Evolutionary conservation across 2,329 filamentous ascomycete genomes (phyloP).

Genomic region (Arthrobotrys megalospora): DNA sequence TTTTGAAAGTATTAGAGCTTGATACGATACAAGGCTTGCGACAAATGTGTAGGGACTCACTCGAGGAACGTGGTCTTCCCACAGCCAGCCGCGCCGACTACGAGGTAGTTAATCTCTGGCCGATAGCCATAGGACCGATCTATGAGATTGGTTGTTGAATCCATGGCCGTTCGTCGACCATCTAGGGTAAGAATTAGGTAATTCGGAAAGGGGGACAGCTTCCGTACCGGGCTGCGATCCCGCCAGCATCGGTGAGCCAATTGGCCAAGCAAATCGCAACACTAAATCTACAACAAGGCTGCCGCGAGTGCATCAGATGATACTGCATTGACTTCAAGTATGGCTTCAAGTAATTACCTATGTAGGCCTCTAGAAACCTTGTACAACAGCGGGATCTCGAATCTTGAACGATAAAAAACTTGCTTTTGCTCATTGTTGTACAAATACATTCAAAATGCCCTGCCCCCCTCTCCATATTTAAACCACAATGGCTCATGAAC

Average conservation of each 20-base stretch:
- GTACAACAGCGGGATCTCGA: slow-evolving; percentile 3
- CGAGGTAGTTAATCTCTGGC: slow-evolving; percentile 45
- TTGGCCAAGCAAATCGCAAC: slow-evolving; percentile 38
- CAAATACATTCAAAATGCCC: slow-evolving; percentile 32
- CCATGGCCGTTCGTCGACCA: slow-evolving; percentile 24
- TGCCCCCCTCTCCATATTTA: slow-evolving; percentile 1
- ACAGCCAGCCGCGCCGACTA: slow-evolving; percentile 28
- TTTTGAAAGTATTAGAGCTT: not conserved
- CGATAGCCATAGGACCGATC: slow-evolving; percentile 29
- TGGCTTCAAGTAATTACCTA: no score
- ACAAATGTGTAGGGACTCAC: slow-evolving; percentile 8
- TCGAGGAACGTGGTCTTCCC: slow-evolving; percentile 53
- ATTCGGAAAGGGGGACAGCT: slow-evolving; percentile 19
- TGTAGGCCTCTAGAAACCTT: not conserved
- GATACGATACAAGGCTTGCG: not conserved
- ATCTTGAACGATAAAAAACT: not conserved
- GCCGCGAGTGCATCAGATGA: not conserved
- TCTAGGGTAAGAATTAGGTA: slow-evolving; percentile 12
- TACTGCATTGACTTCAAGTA: no score
- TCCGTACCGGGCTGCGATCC: slow-evolving; percentile 9
- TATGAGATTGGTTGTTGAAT: slow-evolving; percentile 53
- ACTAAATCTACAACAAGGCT: slow-evolving; percentile 27
- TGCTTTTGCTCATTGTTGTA: slow-evolving; percentile 40
- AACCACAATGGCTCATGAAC: not conserved
- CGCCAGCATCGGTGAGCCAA: not conserved